These are phyloP conservation scores for Aspergillus wentii DNA, from an alignment of 495 filamentous ascomycete species.

Conservation along the genomic window DNA sequence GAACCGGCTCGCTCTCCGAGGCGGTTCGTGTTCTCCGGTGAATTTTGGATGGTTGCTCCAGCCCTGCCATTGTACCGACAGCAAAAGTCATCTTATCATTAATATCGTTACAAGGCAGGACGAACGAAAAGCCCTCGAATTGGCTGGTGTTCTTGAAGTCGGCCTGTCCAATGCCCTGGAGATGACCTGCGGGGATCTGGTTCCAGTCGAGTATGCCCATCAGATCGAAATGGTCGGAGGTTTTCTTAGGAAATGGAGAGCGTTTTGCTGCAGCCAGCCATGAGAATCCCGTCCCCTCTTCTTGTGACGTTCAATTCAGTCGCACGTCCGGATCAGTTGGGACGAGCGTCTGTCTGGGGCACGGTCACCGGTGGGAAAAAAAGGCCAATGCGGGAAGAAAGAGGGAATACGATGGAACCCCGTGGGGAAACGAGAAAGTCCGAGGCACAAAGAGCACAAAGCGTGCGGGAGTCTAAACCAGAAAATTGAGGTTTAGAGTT, in stretches of 20 bases:
- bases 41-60: slow-evolving; percentile 10
- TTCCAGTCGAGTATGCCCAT: slow-evolving; percentile 26
- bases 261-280: slow-evolving; percentile 2
- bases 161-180: slow-evolving; percentile 36
- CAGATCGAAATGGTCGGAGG: slow-evolving; percentile 1
- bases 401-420: slow-evolving; percentile 2
- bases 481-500: too few species aligned
- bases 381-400: slow-evolving; percentile 1
- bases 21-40: slow-evolving; percentile 15
- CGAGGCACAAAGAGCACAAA: too few species aligned
- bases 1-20: slow-evolving; percentile 24
- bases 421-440: slow-evolving; percentile 8
- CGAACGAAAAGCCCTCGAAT: too few species aligned
- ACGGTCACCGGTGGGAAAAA: neutral
- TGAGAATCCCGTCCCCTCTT: too few species aligned
- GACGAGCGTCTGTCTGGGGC: too few species aligned
- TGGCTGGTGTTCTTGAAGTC: too few species aligned
- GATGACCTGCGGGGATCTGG: slow-evolving; percentile 36
- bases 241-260: neutral
- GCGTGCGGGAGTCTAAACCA: slow-evolving; percentile 2
- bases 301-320: too few species aligned
- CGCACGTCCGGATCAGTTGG: too few species aligned
- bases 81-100: slow-evolving; percentile 22
- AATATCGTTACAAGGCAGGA: too few species aligned
- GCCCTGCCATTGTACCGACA: slow-evolving; percentile 21